Base-by-base conservation (phyloP, 2,329 filamentous ascomycete genomes). In the Knoxdaviesia capensis region DNA sequence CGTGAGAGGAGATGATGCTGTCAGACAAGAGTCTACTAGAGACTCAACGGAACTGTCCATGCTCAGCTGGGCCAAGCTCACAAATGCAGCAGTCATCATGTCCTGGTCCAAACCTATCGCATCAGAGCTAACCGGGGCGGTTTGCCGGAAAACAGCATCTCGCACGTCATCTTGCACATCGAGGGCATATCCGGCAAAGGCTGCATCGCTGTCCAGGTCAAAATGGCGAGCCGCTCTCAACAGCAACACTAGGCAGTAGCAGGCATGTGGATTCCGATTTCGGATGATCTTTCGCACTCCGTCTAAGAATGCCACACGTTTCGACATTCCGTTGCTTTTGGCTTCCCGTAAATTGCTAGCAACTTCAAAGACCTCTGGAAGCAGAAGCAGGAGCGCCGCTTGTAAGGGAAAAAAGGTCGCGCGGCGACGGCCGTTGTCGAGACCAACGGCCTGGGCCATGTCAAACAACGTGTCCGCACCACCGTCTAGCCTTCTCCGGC, bases 331-430 rank as follows among this genome's bases (percentile, higher is more conserved):
- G 43, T 65, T 64, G 48, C 68, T 71, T 53, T 77, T 79, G 31
- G 67, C 66, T 47, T 79, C 74, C 44, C 74, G 66, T 53, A 80
- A 62, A 54, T 77, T 77, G 54, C 74, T 77, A 30, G 75, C 76
- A 33, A 80, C 73, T 54, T 79, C 74, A 48, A 81, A 81, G 5
- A 80, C 71, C 48, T 81, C 77, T 4, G 77, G 77, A 6, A 79
- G 59, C 6, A 81, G 61, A 45, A 80, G 68, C 7, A 80, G 56
- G 5, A 81, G 57, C 8, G 69, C 65, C 2, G 67, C 74, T 52
- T 80, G 77, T 41, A 81, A 61, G 10, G 76, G 74, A 49, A 69
- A 76, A 20, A 79, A 59, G 32, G 71, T 58, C 4, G 63, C 63
- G 48, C 66, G 72, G 39, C 69, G 65, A 47, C 66, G 66, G 34